Base-by-base conservation (phyloP, 768 basidiomycete species). In the Mrakia hoshinonis region DNA sequence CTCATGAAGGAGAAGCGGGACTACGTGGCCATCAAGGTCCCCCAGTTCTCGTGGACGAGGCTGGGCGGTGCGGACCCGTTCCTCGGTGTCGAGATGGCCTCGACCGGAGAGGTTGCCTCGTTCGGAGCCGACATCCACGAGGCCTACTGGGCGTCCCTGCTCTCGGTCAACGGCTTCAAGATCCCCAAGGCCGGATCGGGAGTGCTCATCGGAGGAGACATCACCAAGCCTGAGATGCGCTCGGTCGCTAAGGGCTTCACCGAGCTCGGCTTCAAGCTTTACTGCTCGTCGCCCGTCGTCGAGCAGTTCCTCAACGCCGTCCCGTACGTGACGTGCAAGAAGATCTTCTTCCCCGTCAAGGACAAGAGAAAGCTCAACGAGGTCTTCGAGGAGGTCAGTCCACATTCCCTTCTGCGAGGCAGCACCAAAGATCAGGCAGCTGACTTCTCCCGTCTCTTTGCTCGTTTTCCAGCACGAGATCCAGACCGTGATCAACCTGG, bases 1-100 rank as follows among this genome's bases (percentile, higher is more conserved):
- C 81, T 94, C 71, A 98, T 98, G 94, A 85, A 87, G 68, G 84
- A 89, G 79, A 84, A 88, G 79, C 85, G 92, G 34, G 88, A 94
- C 78, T 98, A 98, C 79, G 89, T 88, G 20, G 88, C 92, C 10
- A 90, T 99, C 84, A 98, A 99, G 82, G 93, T 96, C 58, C 88
- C 96, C 13, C 95, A 97, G 77, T 98, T 99, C 83, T 92, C 90
- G 13, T 99, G 95, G 96, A 97, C 94, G 61, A 89, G 95, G 51
- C 79, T 99, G 48, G 92, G 86, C 15, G 55, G 51, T 34, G 51
- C 67, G 2, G 67, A 68, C 34, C 95, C 94, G 5, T 49, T 52
- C 47, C 24, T 43, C 61, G 47, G 22, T 31, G 58, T 49, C 91
- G 93, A 96, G 83, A 98, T 97, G 95, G 93, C 94, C 2, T 93